These are phyloP conservation scores for Sclerotinia sclerotiorum DNA, from an alignment of 2,329 filamentous ascomycete species.

Conservation along the genomic window DNA sequence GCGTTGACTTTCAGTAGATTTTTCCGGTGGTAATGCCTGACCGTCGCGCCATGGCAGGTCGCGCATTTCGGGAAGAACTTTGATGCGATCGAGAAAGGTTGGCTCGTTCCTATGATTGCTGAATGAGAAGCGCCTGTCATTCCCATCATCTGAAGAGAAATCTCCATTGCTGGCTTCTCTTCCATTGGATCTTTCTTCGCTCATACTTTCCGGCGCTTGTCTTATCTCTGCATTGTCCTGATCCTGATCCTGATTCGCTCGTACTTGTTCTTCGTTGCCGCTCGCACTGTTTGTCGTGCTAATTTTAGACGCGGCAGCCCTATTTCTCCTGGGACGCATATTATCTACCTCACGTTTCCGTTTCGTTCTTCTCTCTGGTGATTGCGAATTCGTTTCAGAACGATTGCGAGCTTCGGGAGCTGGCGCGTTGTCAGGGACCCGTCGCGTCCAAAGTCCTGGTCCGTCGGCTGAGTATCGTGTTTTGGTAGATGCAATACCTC, in stretches of 20 bases:
- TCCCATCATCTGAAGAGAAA: not conserved
- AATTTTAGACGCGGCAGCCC: not conserved
- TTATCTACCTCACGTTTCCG: constrained; percentile 4
- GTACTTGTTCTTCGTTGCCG: not conserved
- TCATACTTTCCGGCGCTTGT: not conserved
- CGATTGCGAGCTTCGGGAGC: constrained; percentile 4
- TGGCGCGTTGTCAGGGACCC: not conserved
- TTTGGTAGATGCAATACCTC: constrained; percentile 1
- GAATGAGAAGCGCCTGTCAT: constrained; percentile 6
- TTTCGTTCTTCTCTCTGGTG: constrained; percentile 6
- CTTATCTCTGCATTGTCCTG: not conserved
- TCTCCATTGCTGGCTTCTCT: constrained; percentile 8
- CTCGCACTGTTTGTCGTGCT: not conserved
- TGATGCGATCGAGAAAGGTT: constrained; percentile 22
- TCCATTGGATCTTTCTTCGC: constrained; percentile 13
- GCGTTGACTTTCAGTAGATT: constrained; percentile 32
- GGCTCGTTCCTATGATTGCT: constrained; percentile 12
- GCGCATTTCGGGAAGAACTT: constrained; percentile 30
- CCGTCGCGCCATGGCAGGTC: constrained; percentile 35
- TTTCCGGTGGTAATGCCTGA: constrained; percentile 33
- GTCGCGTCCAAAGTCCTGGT: constrained; percentile 15
- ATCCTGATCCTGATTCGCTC: not conserved
- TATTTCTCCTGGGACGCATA: constrained; percentile 13
- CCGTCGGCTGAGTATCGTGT: constrained; percentile 17
- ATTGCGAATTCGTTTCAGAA: constrained; percentile 1